These are phyloP conservation scores for Oryza meyeriana DNA, from an alignment of 176 grass and related monocot genomes.

Conservation along the genomic window DNA sequence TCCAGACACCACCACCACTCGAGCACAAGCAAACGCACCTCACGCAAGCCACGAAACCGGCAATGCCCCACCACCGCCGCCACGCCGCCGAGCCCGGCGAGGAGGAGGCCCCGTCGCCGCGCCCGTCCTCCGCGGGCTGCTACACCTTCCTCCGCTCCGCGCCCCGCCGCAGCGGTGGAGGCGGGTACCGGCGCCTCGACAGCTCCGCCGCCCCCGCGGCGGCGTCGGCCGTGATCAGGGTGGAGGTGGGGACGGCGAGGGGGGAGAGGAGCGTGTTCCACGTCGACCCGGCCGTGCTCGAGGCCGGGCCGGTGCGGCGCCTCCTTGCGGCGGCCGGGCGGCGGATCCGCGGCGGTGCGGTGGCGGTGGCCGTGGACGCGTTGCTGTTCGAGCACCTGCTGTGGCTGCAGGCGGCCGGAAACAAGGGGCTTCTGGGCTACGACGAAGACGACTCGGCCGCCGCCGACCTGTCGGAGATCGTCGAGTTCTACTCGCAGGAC, in stretches of 20 bases:
- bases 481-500: constrained; percentile 76
- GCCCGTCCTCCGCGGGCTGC: constrained; percentile 38
- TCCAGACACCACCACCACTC: not conserved
- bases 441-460: not conserved
- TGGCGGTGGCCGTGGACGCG: constrained; percentile 48
- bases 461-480: constrained; percentile 56
- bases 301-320: constrained; percentile 48
- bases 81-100: not conserved
- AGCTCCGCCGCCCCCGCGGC: not conserved
- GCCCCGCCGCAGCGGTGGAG: constrained; percentile 29
- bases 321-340: constrained; percentile 46
- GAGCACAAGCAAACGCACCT: not conserved
- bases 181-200: constrained; percentile 44
- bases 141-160: constrained; percentile 60
- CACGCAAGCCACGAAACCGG: not conserved
- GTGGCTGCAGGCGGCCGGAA: constrained; percentile 39
- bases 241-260: constrained; percentile 59
- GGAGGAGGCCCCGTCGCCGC: constrained; percentile 29
- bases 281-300: constrained; percentile 59
- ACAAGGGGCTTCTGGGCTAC: not conserved
- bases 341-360: constrained; percentile 15
- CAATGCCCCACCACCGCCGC: constrained; percentile 23
- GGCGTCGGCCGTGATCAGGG: constrained; percentile 37
- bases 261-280: constrained; percentile 55
- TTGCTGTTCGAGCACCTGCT: constrained; percentile 79